phyloP scores from a whole-genome alignment of 2,329 filamentous ascomycete genomes.

The Penicillium sp. region DNA sequence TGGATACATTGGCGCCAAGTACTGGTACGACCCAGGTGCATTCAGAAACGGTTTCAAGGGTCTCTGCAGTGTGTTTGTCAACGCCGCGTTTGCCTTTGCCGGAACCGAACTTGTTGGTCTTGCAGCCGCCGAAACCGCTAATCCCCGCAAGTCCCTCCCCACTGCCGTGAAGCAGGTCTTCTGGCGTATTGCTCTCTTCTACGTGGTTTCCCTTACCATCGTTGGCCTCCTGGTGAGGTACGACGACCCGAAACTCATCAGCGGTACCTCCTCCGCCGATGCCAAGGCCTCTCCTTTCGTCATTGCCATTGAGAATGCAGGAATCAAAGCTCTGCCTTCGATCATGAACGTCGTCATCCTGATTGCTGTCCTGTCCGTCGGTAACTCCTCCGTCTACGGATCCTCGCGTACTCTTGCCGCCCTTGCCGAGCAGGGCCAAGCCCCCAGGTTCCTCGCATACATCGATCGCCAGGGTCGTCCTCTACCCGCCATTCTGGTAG shows the following conservation, averaged over 20 bases:
- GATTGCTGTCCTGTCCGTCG: slow-evolving; percentile 83
- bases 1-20: slow-evolving; percentile 76
- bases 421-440: slow-evolving; percentile 82
- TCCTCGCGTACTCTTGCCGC: slow-evolving; percentile 87
- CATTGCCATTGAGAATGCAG: slow-evolving; percentile 82
- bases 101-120: slow-evolving; percentile 64
- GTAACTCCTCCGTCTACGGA: slow-evolving; percentile 88
- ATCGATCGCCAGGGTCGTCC: slow-evolving; percentile 81
- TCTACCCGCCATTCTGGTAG: slow-evolving; percentile 67
- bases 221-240: slow-evolving; percentile 82
- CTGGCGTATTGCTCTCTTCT: slow-evolving; percentile 90
- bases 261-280: slow-evolving; percentile 58
- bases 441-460: slow-evolving; percentile 73
- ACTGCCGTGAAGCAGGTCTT: slow-evolving; percentile 91
- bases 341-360: slow-evolving; percentile 96
- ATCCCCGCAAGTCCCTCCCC: slow-evolving; percentile 69
- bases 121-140: slow-evolving; percentile 58
- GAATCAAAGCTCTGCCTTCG: slow-evolving; percentile 76
- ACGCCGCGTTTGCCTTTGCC: slow-evolving; percentile 62
- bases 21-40: slow-evolving; percentile 78
- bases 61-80: slow-evolving; percentile 63
- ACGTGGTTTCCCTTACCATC: slow-evolving; percentile 76
- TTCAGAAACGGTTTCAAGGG: slow-evolving; percentile 67
- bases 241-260: slow-evolving; percentile 63
- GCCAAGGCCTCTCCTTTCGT: slow-evolving; percentile 85